These are phyloP conservation scores for Tilletia walkeri DNA, from an alignment of 1,284 basidiomycete species.

Conservation along the genomic window DNA sequence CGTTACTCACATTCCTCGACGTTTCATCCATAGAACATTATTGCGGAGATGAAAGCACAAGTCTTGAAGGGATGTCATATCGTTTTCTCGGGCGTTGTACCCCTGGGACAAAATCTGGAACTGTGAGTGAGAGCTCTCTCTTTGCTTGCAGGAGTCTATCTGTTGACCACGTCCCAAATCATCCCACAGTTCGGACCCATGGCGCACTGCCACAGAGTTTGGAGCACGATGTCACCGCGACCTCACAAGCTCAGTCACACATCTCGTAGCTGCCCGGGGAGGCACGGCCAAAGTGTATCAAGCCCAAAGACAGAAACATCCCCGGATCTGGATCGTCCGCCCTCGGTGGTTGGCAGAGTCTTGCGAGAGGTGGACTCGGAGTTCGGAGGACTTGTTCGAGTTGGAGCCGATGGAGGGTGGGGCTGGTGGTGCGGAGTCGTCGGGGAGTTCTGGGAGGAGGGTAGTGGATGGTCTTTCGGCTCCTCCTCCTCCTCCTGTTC, in stretches of 20 bases:
- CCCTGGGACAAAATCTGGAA: constrained; percentile 75
- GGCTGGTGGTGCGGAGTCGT: neutral
- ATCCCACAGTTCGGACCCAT: constrained; percentile 69
- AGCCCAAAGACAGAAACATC: constrained; percentile 66
- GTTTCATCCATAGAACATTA: constrained; percentile 63
- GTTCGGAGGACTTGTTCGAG: constrained; percentile 71
- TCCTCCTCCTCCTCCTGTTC: constrained; percentile 6
- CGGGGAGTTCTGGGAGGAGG: too few relatives aligned
- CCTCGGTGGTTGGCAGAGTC: constrained; percentile 83
- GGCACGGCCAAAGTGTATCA: constrained; percentile 87
- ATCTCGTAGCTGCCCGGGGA: constrained; percentile 76
- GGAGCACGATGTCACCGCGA: constrained; percentile 77
- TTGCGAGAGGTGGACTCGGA: constrained; percentile 73
- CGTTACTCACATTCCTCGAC: neutral
- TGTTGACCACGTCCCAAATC: too few relatives aligned
- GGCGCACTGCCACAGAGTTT: constrained; percentile 81
- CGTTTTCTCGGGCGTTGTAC: constrained; percentile 89
- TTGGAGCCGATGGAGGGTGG: constrained; percentile 25
- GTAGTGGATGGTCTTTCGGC: neutral
- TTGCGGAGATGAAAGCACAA: constrained; percentile 72
- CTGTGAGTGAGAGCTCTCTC: constrained; percentile 45
- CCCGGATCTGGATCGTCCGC: constrained; percentile 70
- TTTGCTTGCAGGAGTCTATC: too few relatives aligned
- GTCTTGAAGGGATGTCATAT: constrained; percentile 76
- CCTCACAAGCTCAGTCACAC: constrained; percentile 71